A percentile compares a stretch with the other conserved stretches of the same genome.
Conservation (phyloP, 2,329 filamentous ascomycete genomes). For the Nothopassalora personata region DNA sequence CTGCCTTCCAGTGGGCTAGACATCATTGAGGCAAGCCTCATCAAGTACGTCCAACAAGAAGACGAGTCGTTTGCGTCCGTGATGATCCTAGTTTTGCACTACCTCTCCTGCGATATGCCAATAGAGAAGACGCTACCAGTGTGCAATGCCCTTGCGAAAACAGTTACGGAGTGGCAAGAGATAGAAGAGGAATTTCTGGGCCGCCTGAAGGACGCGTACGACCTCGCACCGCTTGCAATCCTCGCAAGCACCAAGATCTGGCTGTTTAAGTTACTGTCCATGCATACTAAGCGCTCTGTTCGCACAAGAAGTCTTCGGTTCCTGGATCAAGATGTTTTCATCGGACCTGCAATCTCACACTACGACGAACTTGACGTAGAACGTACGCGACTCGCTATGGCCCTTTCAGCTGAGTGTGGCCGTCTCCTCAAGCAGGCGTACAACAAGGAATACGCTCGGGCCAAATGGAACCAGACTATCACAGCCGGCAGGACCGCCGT, state of each 20-base stretch:
- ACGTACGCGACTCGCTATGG: conserved; percentile 6
- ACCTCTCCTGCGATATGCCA: conserved; percentile 5
- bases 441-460: conserved; percentile 1
- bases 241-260: conserved; percentile 11
- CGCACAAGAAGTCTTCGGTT: conserved; percentile 6
- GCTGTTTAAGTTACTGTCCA: conserved; percentile 4
- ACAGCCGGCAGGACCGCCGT: not conserved
- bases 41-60: conserved; percentile 18
- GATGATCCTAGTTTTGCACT: conserved; percentile 18
- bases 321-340: conserved; percentile 7
- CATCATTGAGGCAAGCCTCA: conserved; percentile 4
- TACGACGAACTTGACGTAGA: not conserved
- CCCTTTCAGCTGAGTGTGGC: not conserved
- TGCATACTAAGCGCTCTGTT: conserved; percentile 1
- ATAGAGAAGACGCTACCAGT: conserved; percentile 1
- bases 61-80: conserved; percentile 16
- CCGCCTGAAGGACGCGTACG: conserved; percentile 9
- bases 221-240: conserved; percentile 7
- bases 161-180: conserved; percentile 14
- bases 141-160: conserved; percentile 6
- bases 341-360: conserved; percentile 4
- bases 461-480: conserved; percentile 7
- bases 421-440: not conserved
- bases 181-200: conserved; percentile 16
- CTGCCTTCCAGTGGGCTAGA: not conserved